phyloP scores from a whole-genome alignment of 257 asterid genomes.

The Solanum lignicaule region DNA sequence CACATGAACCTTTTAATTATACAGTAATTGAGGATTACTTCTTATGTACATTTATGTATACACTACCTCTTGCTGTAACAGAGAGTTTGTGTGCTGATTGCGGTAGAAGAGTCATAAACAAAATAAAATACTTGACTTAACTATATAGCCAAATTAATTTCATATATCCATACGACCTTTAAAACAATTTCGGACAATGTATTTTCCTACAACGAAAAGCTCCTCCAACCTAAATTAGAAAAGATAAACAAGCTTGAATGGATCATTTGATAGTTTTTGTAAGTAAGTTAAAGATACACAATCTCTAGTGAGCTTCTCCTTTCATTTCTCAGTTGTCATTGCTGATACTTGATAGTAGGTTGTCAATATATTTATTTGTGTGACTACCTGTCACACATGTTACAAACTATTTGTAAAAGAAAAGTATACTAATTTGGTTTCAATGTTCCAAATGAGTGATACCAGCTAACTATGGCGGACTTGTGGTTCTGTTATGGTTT shows the following conservation, averaged over 20 bases:
- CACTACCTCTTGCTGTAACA: neutral
- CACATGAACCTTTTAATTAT: neutral
- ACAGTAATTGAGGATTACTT: neutral
- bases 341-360: neutral
- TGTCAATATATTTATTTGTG: neutral
- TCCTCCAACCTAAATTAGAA: neutral
- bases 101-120: neutral
- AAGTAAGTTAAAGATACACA: neutral
- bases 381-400: neutral
- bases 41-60: neutral
- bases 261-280: neutral
- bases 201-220: neutral
- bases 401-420: neutral
- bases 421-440: neutral
- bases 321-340: neutral
- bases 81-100: neutral
- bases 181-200: neutral
- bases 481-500: neutral
- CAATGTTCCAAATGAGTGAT: neutral
- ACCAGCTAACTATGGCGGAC: neutral
- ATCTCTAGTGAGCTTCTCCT: neutral
- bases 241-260: neutral
- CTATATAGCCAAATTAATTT: neutral
- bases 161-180: neutral
- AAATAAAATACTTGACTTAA: neutral